Conservation (phyloP, 2,329 filamentous ascomycete species). For the Alternaria arborescens region DNA sequence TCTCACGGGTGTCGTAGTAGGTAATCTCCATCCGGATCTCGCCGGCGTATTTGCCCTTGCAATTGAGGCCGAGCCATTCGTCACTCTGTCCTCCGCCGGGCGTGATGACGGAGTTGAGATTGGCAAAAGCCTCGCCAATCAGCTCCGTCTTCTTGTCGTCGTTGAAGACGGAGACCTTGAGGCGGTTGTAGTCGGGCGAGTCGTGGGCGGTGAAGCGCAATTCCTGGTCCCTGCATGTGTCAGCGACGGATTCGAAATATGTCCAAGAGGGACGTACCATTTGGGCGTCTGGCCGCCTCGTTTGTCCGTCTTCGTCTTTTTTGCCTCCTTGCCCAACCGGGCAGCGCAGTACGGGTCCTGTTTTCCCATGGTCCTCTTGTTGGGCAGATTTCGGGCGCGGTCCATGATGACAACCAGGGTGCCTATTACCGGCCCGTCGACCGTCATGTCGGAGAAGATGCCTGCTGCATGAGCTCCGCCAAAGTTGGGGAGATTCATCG, state of each 20-base stretch:
- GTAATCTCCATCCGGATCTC: constrained; percentile 95
- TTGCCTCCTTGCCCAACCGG: constrained; percentile 92
- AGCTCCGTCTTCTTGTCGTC: constrained; percentile 98
- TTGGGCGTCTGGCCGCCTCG: constrained; percentile 93
- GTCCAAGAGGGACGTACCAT: constrained; percentile 72
- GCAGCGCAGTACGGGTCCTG: constrained; percentile 98
- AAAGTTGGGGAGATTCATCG: constrained; percentile 39
- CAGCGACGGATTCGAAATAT: constrained; percentile 15
- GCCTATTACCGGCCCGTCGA: constrained; percentile 92
- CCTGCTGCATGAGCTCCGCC: constrained; percentile 82
- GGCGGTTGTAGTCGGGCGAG: constrained; percentile 92
- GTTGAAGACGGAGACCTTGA: constrained; percentile 96
- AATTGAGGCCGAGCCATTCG: constrained; percentile 87
- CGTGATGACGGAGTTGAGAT: constrained; percentile 80
- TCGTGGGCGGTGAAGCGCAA: constrained; percentile 96
- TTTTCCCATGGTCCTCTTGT: constrained; percentile 96
- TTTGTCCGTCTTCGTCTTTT: constrained; percentile 94
- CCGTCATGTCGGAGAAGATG: constrained; percentile 92
- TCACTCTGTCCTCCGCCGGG: constrained; percentile 92
- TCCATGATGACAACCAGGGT: constrained; percentile 93
- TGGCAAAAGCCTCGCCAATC: constrained; percentile 93
- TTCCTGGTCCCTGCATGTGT: constrained; percentile 84
- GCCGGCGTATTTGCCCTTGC: constrained; percentile 92
- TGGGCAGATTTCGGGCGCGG: constrained; percentile 95
- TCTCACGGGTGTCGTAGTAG: constrained; percentile 89